These are phyloP conservation scores for Posidonia australis DNA, from an alignment of 106 monocot genomes.

Conservation along the genomic window DNA sequence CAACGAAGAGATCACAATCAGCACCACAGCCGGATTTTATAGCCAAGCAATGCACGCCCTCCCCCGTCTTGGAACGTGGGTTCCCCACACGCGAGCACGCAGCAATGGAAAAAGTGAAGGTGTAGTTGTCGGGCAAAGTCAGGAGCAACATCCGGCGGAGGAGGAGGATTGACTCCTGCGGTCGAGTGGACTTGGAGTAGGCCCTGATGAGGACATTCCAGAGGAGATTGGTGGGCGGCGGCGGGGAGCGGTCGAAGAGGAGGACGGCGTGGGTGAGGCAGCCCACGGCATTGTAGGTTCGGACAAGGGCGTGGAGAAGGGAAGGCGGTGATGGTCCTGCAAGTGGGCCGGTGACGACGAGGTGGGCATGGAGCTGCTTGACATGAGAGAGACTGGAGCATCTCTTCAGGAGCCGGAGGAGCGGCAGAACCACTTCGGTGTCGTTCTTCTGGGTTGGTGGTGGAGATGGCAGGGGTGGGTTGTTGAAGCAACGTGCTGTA, in stretches of 20 bases:
- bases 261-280: slow-evolving; percentile 9
- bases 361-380: slow-evolving; percentile 18
- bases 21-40: neutral
- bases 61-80: neutral
- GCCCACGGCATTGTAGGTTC: slow-evolving; percentile 6
- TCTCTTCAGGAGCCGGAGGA: slow-evolving; percentile 3
- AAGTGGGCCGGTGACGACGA: slow-evolving; percentile 3
- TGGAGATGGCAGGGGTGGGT: too few relatives aligned
- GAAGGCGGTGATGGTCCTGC: neutral
- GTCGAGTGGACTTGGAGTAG: slow-evolving; percentile 4
- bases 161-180: slow-evolving; percentile 1
- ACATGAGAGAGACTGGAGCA: slow-evolving; percentile 15
- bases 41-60: slow-evolving; percentile 8
- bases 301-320: slow-evolving; percentile 14
- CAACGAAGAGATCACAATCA: slow-evolving; percentile 11
- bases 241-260: slow-evolving; percentile 12
- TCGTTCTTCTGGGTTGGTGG: too few relatives aligned
- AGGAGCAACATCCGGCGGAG: slow-evolving; percentile 6
- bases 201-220: slow-evolving; percentile 25
- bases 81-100: slow-evolving; percentile 6
- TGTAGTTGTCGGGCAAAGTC: slow-evolving; percentile 17
- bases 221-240: slow-evolving; percentile 5
- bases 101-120: slow-evolving; percentile 18
- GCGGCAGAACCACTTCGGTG: too few relatives aligned
- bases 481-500: too few relatives aligned